Percentiles rank a stretch among this genome's conserved stretches.
phyloP scores from a whole-genome alignment of 805 yeast species.

The Barnettozyma sucrosica region DNA sequence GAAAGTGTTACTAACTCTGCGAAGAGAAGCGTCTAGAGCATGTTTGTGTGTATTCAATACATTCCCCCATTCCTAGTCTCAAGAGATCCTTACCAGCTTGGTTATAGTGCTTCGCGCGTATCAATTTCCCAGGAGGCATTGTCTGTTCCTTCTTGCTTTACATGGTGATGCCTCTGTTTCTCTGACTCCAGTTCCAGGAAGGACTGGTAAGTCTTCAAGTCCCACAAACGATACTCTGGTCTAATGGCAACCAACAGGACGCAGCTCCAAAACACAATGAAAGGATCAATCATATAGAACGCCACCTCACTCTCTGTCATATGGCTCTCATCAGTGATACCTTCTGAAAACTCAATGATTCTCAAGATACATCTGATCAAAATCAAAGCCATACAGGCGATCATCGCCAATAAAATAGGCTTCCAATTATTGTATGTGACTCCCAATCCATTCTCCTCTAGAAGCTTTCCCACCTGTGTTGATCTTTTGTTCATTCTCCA shows the following conservation, averaged over 20 bases:
- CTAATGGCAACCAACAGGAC: not conserved
- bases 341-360: not conserved
- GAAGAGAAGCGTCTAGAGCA: too few relatives aligned
- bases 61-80: too few relatives aligned
- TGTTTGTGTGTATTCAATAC: too few relatives aligned
- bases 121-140: too few relatives aligned
- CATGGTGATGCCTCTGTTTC: too few relatives aligned
- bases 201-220: not conserved
- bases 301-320: not conserved
- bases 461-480: not conserved
- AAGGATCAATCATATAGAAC: constrained; percentile 2
- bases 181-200: not conserved
- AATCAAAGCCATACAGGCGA: constrained; percentile 1
- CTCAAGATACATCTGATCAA: constrained; percentile 4
- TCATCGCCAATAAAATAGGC: not conserved
- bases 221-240: constrained; percentile 5
- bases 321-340: not conserved
- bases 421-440: not conserved
- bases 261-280: not conserved
- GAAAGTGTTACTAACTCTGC: too few relatives aligned
- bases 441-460: not conserved
- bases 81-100: too few relatives aligned
- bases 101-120: too few relatives aligned
- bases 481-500: not conserved
- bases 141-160: too few relatives aligned